Evolutionary conservation across 2,329 filamentous ascomycete genomes (phyloP), one percentile per base, ranked within the genome.

Genomic region (Stemphylium vesicarium): DNA sequence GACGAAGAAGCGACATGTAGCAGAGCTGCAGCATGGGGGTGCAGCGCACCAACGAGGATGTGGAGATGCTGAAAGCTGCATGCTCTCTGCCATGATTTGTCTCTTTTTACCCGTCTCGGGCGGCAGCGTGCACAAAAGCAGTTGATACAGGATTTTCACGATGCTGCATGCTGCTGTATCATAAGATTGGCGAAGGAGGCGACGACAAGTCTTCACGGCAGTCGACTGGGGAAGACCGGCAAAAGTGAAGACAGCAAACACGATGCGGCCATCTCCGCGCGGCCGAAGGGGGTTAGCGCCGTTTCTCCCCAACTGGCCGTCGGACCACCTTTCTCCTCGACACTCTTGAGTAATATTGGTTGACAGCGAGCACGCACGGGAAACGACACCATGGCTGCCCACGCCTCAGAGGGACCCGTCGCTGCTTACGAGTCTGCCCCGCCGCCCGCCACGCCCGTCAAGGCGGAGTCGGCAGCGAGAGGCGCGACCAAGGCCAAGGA

Each of bases 361-460:
- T 45, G 46, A 44, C 37, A 42, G 44, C 50, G 45, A 62, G 53
- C 32, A 53, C 35, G 47, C 59, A 54, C 55, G 50, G 52, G 49
- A 60, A 46, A 54, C 52, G 50, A 57, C 59, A 55, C 31, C 52
- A 71, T 71, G 69, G 66, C 70, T 59, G 57, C 65, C 47, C 57
- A 70, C 50, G 53, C 63, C 60, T 52, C 56, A 53, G 53, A 66
- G 45, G 70, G 63, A 31, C 62, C 69, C 40, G 66, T 68, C 54
- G 68, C 62, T 57, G 68, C 67, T 41, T 64, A 71, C 26, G 67
- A 72, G 4, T 43, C 60, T 40, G 63, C 45, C 37, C 47, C 64
- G 20, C 59, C 59, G 22, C 50, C 69, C 18, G 48, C 53, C 32
- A 52, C 64, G 33, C 58, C 65, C 24, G 42, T 60, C 49, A 63